Base-by-base conservation (phyloP, 2,329 filamentous ascomycete genomes). In the Fusarium piperis region DNA sequence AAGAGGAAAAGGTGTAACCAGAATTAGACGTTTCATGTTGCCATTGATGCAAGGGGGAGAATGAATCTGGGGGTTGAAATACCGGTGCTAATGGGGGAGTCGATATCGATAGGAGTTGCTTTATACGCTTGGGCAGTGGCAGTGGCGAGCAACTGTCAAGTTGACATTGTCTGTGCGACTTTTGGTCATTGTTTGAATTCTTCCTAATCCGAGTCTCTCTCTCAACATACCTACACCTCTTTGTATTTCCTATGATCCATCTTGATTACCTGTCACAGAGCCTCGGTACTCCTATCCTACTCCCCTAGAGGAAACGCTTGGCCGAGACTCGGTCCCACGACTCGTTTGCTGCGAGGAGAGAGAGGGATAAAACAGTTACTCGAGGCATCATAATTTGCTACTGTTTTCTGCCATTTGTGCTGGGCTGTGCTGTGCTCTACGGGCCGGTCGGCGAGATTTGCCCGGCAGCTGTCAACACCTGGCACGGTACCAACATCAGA, bases 381-480 rank as follows among this genome's bases (percentile, higher is more conserved):
- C 57, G 35, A 51, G 44, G n/a, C 13, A 30, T 32, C 26, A 28
- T 58, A 36, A 56, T 36, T 55, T 60, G 26, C 57, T 41, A 36
- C 36, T 16, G 23, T 39, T n/a, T 28, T 52, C 23, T 56, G 11
- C 13, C n/a, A 16, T 26, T 23, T 44, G 39, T 26, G 9, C 13
- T 44, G 39, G 16, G 9, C 13, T 26, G 23, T 48, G n/a, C 35
- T 18, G 12, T 16, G 57, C 55, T 39, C 38, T 23, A 36, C 41
- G 59, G 41, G 23, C 35, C 59, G 13, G 20, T 39, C 65, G 46
- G 57, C 63, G 53, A 48, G 36, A 56, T 67, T 62, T 67, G 70
- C 20, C 48, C 57, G 57, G 38, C 67, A 73, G 70, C 39, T 68
- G 67, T 48, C 58, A 59, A 33, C 59, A 70, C 51, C 62, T 67